Base-by-base conservation (phyloP, 805 yeast genomes). In the Candida odintsovae region DNA sequence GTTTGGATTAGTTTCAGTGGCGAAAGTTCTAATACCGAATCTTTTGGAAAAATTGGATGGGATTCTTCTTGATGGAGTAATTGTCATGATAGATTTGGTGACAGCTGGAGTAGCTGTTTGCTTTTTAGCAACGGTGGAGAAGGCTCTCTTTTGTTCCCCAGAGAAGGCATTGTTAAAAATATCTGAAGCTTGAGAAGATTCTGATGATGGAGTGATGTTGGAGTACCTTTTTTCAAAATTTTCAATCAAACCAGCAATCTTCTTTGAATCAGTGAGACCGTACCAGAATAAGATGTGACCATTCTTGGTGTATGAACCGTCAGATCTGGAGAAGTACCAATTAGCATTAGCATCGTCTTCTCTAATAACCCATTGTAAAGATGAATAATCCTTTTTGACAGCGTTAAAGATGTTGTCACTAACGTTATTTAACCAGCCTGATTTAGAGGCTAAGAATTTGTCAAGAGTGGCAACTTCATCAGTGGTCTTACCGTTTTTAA, bases 361-460 rank as follows among this genome's bases (percentile, higher is more conserved):
- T 56, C 81, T 76, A 41, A 89, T 92, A 41, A 82, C 77, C 99
- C 99, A 94, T 67, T 82, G 90, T 58, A 94, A 73, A 7, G 82
- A 66, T 29, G 74, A 57, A 66, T 78, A 85, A 62, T 90, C 96
- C 57, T 82, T 83, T 57, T 75, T 80, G 57, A 94, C 76, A 15
- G 95, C 81, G 45, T 75, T 77, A 78, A 95, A 94, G 44, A 94
- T 85, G 67, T 90, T 92, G 63, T 94, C 99, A 48, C 96, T 86
- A 46, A 94, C 97, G 54, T 92, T 92, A 71, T 94, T 94, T 64
- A 92, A 83, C 99, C 99, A 94, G 40, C 98, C 98, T 45, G 85
- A 77, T 64, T 86, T 83, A 20, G 95, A 78, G 21, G 95, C 88
- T 54, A 90, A 73, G 64, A 94, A 89, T 69, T 87, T 89, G 65